Base-by-base conservation (phyloP, 345 rosid genomes). In the Boechera stricta region DNA sequence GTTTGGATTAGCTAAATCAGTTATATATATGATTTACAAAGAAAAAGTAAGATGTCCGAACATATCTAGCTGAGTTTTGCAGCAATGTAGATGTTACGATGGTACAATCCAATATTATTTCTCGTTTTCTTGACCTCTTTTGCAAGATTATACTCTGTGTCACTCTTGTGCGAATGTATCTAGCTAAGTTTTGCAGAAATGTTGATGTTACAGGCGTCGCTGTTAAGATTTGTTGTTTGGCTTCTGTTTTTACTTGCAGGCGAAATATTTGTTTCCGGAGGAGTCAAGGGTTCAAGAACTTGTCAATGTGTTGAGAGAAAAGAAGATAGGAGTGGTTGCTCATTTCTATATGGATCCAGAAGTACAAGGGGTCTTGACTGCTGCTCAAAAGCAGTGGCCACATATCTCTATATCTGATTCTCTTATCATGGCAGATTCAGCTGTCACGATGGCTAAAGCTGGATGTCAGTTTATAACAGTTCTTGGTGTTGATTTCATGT, bases 311-410 rank as follows among this genome's bases (percentile, higher is more conserved):
- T 79, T 95, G 2, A 91, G 86, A 76, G 97, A 91, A 82, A 92
- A 92, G 91, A 81, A 91, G 82, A 92, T 92, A 56, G 98, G 99
- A 55, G 89, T 95, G 12, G 91, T 85, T 47, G 97, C 98, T 57
- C 99, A 92, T 72, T 95, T 93, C 73, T 95, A 93, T 77, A 91
- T 92, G 98, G 99, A 93, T 80, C 99, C 99, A 67, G 96, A 95
- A 87, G 99, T 95, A 71, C 99, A 95, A 85, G 98, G 98, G 24
- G 84, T 95, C 69, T 86, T 95, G 76, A 93, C 98, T 55, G 91
- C 97, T 72, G 98, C 99, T 29, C 89, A 86, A 81, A 87, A 90
- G 85, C 79, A 85, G 56, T 92, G 99, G 98, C 96, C 99, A 49
- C 97, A 92, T 71, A 93, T 95, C 47, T 79, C 86, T 78, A 89